Percentiles rank a stretch among this genome's conserved stretches.
These are phyloP conservation scores for Blastocystis sp. DNA, from an alignment of 352 stramenopile genomes.

Conservation along the genomic window DNA sequence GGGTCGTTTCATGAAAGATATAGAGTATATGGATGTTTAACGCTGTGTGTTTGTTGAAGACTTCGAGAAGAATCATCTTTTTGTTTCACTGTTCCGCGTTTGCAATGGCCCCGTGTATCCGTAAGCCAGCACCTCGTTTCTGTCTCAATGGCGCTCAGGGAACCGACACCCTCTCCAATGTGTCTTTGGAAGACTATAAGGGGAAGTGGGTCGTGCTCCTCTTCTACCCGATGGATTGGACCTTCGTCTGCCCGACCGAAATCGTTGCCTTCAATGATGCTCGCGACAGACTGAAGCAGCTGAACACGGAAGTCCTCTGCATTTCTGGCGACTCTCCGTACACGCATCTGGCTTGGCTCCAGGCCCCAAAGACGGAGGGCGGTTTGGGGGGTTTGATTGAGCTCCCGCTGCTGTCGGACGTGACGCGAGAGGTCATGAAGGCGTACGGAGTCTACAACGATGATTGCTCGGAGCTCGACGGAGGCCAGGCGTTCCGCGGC, in stretches of 20 bases:
- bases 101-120: neutral
- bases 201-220: slow-evolving; percentile 88
- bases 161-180: slow-evolving; percentile 43
- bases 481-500: slow-evolving; percentile 74
- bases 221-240: slow-evolving; percentile 89
- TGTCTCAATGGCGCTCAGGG: slow-evolving; percentile 7
- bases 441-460: slow-evolving; percentile 87
- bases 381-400: slow-evolving; percentile 84
- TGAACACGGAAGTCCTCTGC: slow-evolving; percentile 81
- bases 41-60: neutral
- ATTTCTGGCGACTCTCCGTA: slow-evolving; percentile 86
- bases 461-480: slow-evolving; percentile 71
- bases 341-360: slow-evolving; percentile 85
- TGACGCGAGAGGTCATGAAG: slow-evolving; percentile 82
- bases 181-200: slow-evolving; percentile 82
- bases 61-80: too few relatives aligned
- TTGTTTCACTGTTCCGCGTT: neutral
- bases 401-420: slow-evolving; percentile 85
- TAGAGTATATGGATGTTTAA: slow-evolving; percentile 57
- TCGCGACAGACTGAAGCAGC: slow-evolving; percentile 81
- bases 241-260: slow-evolving; percentile 87
- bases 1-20: slow-evolving; percentile 37
- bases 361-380: slow-evolving; percentile 84
- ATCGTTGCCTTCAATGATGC: slow-evolving; percentile 86
- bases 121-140: neutral